phyloP scores from a whole-genome alignment of 108 stramenopile species.

The Parietichytrium sp. region DNA sequence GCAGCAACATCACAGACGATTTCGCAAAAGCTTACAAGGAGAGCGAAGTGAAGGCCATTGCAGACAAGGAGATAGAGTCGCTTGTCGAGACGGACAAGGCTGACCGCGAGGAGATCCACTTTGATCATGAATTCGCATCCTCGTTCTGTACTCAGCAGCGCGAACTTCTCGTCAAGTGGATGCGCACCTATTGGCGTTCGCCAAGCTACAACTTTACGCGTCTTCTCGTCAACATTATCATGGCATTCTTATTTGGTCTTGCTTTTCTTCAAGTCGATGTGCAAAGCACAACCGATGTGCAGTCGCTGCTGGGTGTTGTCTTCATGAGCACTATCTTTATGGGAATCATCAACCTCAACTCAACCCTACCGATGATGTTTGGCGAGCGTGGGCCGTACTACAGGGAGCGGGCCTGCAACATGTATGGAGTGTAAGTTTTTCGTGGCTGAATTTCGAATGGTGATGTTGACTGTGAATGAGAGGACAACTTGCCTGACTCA shows the following conservation, averaged over 20 bases:
- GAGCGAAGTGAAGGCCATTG: not conserved
- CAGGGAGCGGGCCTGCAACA: slow-evolving; percentile 59
- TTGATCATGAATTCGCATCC: not conserved
- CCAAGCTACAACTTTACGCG: slow-evolving; percentile 60
- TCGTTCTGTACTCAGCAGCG: not conserved
- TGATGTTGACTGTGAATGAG: too few relatives aligned
- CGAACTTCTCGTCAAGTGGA: not conserved
- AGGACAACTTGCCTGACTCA: too few relatives aligned
- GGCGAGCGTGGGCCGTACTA: slow-evolving; percentile 60
- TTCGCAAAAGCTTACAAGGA: slow-evolving; percentile 47
- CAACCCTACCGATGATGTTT: slow-evolving; percentile 57
- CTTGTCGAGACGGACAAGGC: not conserved
- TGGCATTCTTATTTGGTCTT: slow-evolving; percentile 58
- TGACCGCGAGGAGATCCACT: slow-evolving; percentile 30
- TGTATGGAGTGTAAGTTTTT: too few relatives aligned
- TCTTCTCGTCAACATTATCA: slow-evolving; percentile 40
- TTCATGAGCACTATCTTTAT: slow-evolving; percentile 36
- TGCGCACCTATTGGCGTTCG: slow-evolving; percentile 57
- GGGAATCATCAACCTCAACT: slow-evolving; percentile 54
- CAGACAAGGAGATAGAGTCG: not conserved
- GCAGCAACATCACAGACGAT: not conserved
- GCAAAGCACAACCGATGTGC: not conserved
- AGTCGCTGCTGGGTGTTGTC: not conserved
- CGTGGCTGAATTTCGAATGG: too few relatives aligned
- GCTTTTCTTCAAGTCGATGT: slow-evolving; percentile 12